Conservation (phyloP, 805 yeast genomes). For the Candida corydali region DNA sequence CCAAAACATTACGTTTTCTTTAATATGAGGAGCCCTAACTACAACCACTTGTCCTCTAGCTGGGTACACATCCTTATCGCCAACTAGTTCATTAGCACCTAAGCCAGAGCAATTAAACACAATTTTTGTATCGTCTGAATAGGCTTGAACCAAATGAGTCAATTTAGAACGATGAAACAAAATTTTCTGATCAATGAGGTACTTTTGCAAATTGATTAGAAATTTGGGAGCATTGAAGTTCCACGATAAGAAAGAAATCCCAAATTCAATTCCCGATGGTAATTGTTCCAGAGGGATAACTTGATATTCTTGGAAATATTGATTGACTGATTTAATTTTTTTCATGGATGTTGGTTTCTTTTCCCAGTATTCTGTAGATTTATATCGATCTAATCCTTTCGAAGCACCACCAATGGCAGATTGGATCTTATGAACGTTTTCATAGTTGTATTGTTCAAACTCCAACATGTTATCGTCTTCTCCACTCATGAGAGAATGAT, state of each 20-base stretch:
- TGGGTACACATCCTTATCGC: conserved; percentile 60
- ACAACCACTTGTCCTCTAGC: conserved; percentile 80
- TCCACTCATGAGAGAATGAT: conserved; percentile 49
- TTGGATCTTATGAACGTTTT: conserved; percentile 41
- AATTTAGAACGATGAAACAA: conserved; percentile 43
- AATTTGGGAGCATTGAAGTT: conserved; percentile 71
- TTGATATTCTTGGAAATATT: conserved; percentile 47
- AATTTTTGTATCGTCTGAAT: conserved; percentile 27
- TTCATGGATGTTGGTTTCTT: conserved; percentile 33
- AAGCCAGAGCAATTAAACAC: conserved; percentile 79
- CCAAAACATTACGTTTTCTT: conserved; percentile 57
- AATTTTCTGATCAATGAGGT: conserved; percentile 49
- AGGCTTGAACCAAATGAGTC: conserved; percentile 56
- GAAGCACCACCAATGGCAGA: conserved; percentile 45
- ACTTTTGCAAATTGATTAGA: conserved; percentile 42
- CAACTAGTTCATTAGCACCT: conserved; percentile 58
- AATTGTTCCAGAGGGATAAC: conserved; percentile 34
- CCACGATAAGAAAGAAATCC: conserved; percentile 57
- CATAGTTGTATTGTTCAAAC: conserved; percentile 57
- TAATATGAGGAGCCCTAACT: conserved; percentile 63
- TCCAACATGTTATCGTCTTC: conserved; percentile 40
- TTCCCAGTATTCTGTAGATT: conserved; percentile 63
- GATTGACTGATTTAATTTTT: conserved; percentile 44
- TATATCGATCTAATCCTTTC: conserved; percentile 51
- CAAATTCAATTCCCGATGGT: conserved; percentile 53